phyloP scores from a whole-genome alignment of 495 filamentous ascomycete genomes.

The Talaromyces ruber region DNA sequence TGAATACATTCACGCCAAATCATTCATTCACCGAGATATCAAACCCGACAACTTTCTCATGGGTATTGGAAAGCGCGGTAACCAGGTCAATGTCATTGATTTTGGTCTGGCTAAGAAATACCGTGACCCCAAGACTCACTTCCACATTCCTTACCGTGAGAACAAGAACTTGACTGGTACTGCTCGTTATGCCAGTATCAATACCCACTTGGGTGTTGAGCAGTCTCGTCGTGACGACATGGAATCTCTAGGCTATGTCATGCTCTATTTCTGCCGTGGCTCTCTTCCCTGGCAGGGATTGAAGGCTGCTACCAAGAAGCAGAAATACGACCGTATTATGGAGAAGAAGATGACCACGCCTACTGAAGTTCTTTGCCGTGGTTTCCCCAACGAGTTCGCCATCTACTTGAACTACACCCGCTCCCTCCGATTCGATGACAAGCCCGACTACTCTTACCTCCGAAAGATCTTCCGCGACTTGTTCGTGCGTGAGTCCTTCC shows the following conservation, averaged over 20 bases:
- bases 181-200: slow-evolving; percentile 98
- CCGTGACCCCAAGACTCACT: slow-evolving; percentile 98
- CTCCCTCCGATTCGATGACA: slow-evolving; percentile 98
- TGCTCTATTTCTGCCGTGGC: slow-evolving; percentile 99
- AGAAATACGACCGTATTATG: slow-evolving; percentile 99
- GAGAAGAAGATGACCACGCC: slow-evolving; percentile 99
- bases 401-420: slow-evolving; percentile 99
- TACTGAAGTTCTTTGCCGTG: slow-evolving; percentile 97
- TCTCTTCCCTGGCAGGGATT: slow-evolving; percentile 98
- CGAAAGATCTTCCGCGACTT: slow-evolving; percentile 99
- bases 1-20: slow-evolving; percentile 99
- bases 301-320: slow-evolving; percentile 99
- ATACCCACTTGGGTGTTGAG: slow-evolving; percentile 97
- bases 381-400: slow-evolving; percentile 99
- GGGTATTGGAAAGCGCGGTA: slow-evolving; percentile 99
- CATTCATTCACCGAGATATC: slow-evolving; percentile 99
- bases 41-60: slow-evolving; percentile 99
- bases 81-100: slow-evolving; percentile 99
- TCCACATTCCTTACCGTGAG: slow-evolving; percentile 99
- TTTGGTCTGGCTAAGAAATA: slow-evolving; percentile 99
- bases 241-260: slow-evolving; percentile 98
- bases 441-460: slow-evolving; percentile 99
- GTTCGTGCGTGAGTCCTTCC: slow-evolving; percentile 98
- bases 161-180: slow-evolving; percentile 99
- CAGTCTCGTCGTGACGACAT: slow-evolving; percentile 99